Evolutionary conservation across 108 stramenopile species (phyloP).

Genomic region (Cyclotella baltica): DNA sequence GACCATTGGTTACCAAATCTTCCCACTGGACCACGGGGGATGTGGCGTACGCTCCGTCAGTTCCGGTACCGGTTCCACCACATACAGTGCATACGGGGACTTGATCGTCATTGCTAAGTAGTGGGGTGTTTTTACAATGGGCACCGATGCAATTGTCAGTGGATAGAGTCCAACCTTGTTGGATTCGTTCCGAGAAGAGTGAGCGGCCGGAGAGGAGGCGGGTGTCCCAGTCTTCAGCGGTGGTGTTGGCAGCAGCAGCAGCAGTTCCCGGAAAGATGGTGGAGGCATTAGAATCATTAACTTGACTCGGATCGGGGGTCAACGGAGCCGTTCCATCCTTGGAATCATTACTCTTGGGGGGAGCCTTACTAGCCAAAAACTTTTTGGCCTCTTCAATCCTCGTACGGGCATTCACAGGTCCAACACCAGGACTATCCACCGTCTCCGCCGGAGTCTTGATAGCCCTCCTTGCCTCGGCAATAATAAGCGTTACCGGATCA

Average conservation of each 20-base stretch:
- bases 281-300: not conserved
- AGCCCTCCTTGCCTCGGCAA: constrained; percentile 34
- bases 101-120: not conserved
- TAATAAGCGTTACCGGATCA: constrained; percentile 22
- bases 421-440: not conserved
- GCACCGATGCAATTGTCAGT: constrained; percentile 16
- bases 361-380: not conserved
- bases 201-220: constrained; percentile 15
- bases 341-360: not conserved
- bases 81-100: constrained; percentile 24
- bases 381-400: constrained; percentile 14
- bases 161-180: constrained; percentile 31
- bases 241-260: not conserved
- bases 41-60: constrained; percentile 26
- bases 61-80: constrained; percentile 24
- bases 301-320: not conserved
- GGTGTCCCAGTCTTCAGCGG: constrained; percentile 15
- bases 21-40: constrained; percentile 14
- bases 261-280: too few species aligned
- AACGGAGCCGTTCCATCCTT: constrained; percentile 3
- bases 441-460: not conserved
- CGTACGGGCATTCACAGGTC: not conserved
- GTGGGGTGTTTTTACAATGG: constrained; percentile 33
- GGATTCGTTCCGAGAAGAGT: constrained; percentile 20
- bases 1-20: constrained; percentile 18